Base-by-base conservation (phyloP, 2,329 filamentous ascomycete genomes). In the Alternaria arbusti region DNA sequence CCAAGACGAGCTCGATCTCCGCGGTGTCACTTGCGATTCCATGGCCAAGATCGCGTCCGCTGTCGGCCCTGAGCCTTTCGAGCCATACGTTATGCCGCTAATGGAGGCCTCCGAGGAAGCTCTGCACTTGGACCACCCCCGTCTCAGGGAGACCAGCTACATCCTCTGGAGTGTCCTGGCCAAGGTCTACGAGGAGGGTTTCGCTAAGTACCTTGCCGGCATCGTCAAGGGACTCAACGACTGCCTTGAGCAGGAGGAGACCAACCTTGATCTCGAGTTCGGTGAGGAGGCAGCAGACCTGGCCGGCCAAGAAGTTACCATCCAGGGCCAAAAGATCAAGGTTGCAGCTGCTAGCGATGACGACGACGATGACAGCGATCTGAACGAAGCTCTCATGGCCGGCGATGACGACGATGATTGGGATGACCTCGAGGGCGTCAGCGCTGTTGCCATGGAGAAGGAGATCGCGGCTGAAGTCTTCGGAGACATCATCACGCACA, bases 401-500 rank as follows among this genome's bases (percentile, higher is more conserved):
- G 88, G 89, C 4, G 91, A 93, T 45, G 91, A 93, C 52, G 91
- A 95, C 46, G 92, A 93, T 62, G 92, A 94, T 65, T 94, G 92
- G 87, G 91, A 94, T 72, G 92, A 94, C 72, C 86, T 96, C 51
- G 90, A 89, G 61, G 93, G 93, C 54, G 92, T 96, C 66, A 96
- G 93, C 25, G 93, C 94, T 57, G 88, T 97, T 59, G 93, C 95
- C 23, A 88, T 97, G 74, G 96, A 98, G 86, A 97, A 98, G 83
- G 96, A 99, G 82, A 96, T 98, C 73, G 95, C 96, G 40, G 89
- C 97, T 47, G 96, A 99, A 80, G 94, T 97, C 6, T 87, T 97
- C 36, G 96, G 94, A 68, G 96, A 99, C 77, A 89, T 99, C 66
- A 90, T 98, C 74, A 91, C 92, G 50, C 90, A 96, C 84, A 93